Conservation (phyloP, 371 early-diverging fungal species). For the Ordospora pajunii region DNA sequence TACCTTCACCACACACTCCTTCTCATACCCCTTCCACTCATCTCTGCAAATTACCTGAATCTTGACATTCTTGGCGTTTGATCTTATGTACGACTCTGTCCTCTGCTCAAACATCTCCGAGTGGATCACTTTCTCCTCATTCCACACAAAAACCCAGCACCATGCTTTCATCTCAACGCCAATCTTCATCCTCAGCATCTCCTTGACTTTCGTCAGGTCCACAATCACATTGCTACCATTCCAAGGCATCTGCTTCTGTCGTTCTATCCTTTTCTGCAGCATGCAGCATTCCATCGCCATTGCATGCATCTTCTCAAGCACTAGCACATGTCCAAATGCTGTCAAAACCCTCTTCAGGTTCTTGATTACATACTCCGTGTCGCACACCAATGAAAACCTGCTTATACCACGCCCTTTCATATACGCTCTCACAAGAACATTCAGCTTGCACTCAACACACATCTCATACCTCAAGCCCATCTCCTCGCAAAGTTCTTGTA, state of each 20-base stretch:
- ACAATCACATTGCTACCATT: background rate
- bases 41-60: background rate
- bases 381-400: slow-evolving; percentile 50
- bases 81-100: background rate
- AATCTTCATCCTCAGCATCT: background rate
- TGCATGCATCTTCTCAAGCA: slow-evolving; percentile 20
- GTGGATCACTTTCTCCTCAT: background rate
- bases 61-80: background rate
- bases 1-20: background rate
- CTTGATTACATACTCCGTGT: slow-evolving; percentile 38
- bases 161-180: background rate
- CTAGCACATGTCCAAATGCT: slow-evolving; percentile 30
- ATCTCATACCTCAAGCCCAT: slow-evolving; percentile 12
- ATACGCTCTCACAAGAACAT: slow-evolving; percentile 13
- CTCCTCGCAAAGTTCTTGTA: slow-evolving; percentile 12
- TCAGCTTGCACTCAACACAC: slow-evolving; percentile 23
- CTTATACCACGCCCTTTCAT: slow-evolving; percentile 20
- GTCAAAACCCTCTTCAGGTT: slow-evolving; percentile 46
- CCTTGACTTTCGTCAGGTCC: background rate
- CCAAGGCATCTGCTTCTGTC: background rate
- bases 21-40: background rate
- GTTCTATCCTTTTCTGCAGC: slow-evolving; percentile 19
- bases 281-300: background rate
- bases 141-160: background rate
- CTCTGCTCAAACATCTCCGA: background rate